Conservation (phyloP, 2,329 filamentous ascomycete genomes). For the Daldinia sp. region DNA sequence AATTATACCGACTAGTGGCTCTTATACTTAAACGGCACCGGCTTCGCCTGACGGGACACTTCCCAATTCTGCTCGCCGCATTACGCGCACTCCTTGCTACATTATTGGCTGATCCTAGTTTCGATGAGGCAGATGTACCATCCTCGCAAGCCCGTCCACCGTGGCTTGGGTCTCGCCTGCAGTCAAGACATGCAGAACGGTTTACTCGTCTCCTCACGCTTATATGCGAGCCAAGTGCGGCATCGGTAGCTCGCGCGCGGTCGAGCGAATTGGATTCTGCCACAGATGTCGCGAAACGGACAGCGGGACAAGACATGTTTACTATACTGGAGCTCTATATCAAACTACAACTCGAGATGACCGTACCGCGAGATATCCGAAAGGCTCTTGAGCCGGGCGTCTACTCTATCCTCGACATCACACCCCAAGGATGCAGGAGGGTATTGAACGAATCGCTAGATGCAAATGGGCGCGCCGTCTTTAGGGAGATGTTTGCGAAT, state of each 20-base stretch:
- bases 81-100: slow-evolving; percentile 65
- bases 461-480: slow-evolving; percentile 64
- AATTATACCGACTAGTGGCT: slow-evolving; percentile 63
- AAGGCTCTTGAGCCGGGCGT: slow-evolving; percentile 66
- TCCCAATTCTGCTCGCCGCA: slow-evolving; percentile 63
- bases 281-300: slow-evolving; percentile 67
- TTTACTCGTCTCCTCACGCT: slow-evolving; percentile 66
- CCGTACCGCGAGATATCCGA: slow-evolving; percentile 58
- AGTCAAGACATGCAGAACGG: slow-evolving; percentile 56
- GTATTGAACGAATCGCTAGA: slow-evolving; percentile 69
- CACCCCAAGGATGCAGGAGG: slow-evolving; percentile 61
- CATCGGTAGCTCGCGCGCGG: slow-evolving; percentile 59
- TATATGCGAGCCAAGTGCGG: slow-evolving; percentile 66
- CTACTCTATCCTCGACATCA: slow-evolving; percentile 67
- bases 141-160: slow-evolving; percentile 39
- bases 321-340: slow-evolving; percentile 67
- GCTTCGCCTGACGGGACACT: slow-evolving; percentile 67
- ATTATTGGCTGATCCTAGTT: slow-evolving; percentile 55
- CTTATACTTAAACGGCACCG: slow-evolving; percentile 67
- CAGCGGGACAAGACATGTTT: slow-evolving; percentile 69
- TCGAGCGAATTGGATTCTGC: slow-evolving; percentile 63
- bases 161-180: slow-evolving; percentile 51
- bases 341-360: slow-evolving; percentile 66
- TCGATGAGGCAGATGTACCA: slow-evolving; percentile 34
- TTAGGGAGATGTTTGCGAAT: slow-evolving; percentile 65